Base-by-base conservation (phyloP, 2,329 filamentous ascomycete genomes). In the Xylariaceae sp. region DNA sequence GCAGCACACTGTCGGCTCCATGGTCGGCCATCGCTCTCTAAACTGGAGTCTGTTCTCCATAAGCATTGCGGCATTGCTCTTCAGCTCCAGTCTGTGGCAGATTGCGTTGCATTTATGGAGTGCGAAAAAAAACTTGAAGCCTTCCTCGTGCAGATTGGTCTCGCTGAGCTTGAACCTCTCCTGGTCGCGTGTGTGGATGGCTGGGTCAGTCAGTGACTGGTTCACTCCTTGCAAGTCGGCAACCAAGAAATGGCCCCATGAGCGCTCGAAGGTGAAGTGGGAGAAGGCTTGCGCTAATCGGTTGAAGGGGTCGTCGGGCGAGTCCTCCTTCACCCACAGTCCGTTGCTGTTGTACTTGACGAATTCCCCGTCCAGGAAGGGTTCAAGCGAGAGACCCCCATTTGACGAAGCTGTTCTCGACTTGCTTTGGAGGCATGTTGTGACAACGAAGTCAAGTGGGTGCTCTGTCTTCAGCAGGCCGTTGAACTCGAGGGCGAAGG, bases 231-330 rank as follows among this genome's bases (percentile, higher is more conserved):
- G n/a, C n/a, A n/a, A n/a, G n/a, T n/a, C n/a, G n/a, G n/a, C n/a
- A n/a, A n/a, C n/a, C n/a, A n/a, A n/a, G n/a, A 64, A 52, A 11
- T 37, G 35, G n/a, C 59, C 61, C 31, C 40, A 40, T 0, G 61
- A 63, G 1, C 61, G 52, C 46, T 64, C 61, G 27, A 60, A 64
- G 2, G 60, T 62, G 25, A 63, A 64, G 34, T 64, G 61, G 0
- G 58, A 62, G 35, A 64, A 64, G 0, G 59, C 61, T 26, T 64
- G 60, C 0, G 60, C 59, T 2, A 51, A 47, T 13, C 47, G 34
- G 33, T 53, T 57, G 39, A 49, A 47, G 5, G 36, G 38, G 18
- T 49, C 40, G 2, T 42, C 21, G 5, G 24, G 23, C 17, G 15
- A 22, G 2, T 53, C 46, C 2, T 56, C 40, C n/a, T 53, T 52